phyloP scores from a whole-genome alignment of 768 basidiomycete genomes.

The Phylloporus arenicola region DNA sequence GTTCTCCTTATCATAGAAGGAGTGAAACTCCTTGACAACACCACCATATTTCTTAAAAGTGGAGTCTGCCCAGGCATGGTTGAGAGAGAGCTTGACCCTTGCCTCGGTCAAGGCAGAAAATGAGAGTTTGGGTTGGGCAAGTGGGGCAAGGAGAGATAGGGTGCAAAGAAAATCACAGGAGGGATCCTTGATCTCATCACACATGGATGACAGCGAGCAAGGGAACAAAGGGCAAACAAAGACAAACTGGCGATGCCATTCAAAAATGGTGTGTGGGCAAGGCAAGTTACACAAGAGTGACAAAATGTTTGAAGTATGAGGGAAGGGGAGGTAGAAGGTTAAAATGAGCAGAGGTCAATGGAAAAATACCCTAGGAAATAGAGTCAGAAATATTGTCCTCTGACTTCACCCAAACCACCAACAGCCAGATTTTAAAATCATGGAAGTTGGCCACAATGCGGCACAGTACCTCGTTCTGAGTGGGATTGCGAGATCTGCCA shows the following conservation, averaged over 20 bases:
- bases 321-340: conserved; percentile 1
- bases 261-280: no score
- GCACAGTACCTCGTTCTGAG: neutral
- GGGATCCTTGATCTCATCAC: fast-evolving
- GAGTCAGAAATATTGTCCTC: no score
- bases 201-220: no score
- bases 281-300: neutral
- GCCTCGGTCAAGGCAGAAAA: neutral
- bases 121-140: fast-evolving
- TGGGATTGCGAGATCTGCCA: neutral
- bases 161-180: no score
- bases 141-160: no score
- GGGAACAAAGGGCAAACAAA: no score
- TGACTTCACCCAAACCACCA: no score
- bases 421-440: no score
- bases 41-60: neutral
- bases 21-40: conserved; percentile 3
- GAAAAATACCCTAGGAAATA: conserved; percentile 35
- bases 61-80: neutral
- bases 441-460: no score
- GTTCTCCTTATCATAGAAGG: conserved; percentile 18
- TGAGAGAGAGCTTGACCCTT: neutral
- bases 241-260: no score
- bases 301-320: neutral
- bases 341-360: conserved; percentile 2